Percentiles rank a stretch among this genome's conserved stretches.
These are phyloP conservation scores for Pseudogymnoascus sp. DNA, from an alignment of 2,329 filamentous ascomycete species.

Conservation along the genomic window DNA sequence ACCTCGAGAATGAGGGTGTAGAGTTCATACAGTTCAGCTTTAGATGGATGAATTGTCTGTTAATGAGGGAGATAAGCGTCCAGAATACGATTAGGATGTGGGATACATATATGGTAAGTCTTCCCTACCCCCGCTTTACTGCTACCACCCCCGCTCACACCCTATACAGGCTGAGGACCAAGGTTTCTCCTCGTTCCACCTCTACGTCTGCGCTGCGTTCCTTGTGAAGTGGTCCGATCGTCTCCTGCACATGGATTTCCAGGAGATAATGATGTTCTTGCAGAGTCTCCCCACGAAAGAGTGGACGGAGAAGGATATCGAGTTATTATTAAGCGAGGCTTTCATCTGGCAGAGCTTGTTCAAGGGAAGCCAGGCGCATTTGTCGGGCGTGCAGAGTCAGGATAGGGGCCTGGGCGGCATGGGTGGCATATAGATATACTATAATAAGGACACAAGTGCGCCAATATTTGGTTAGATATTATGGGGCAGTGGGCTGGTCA, in stretches of 20 bases:
- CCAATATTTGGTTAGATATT: conserved; percentile 1
- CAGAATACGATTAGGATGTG: conserved; percentile 98
- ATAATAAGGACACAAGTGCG: background rate
- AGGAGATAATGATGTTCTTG: conserved; percentile 99
- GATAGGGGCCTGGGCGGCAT: background rate
- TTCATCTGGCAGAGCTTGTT: conserved; percentile 99
- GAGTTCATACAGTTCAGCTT: conserved; percentile 99
- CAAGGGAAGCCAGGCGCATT: conserved; percentile 85
- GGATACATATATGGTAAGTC: conserved; percentile 91
- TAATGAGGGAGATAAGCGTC: conserved; percentile 96
- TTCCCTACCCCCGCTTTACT: background rate
- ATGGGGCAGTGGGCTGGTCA: conserved; percentile 4
- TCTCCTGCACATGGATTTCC: conserved; percentile 92
- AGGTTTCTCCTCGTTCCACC: conserved; percentile 95
- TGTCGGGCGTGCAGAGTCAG: conserved; percentile 41
- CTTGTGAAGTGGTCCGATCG: conserved; percentile 97
- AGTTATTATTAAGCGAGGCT: conserved; percentile 87
- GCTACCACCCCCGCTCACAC: background rate
- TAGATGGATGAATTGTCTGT: conserved; percentile 97
- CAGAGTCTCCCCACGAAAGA: conserved; percentile 85
- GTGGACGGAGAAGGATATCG: conserved; percentile 98
- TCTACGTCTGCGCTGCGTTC: conserved; percentile 97
- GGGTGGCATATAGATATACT: conserved; percentile 1
- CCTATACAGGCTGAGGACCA: conserved; percentile 78
- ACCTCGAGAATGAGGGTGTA: conserved; percentile 82